Evolutionary conservation across 148 eudicot species (phyloP), one percentile per base, ranked within the genome.

Genomic region (Fagopyrum homotropicum): DNA sequence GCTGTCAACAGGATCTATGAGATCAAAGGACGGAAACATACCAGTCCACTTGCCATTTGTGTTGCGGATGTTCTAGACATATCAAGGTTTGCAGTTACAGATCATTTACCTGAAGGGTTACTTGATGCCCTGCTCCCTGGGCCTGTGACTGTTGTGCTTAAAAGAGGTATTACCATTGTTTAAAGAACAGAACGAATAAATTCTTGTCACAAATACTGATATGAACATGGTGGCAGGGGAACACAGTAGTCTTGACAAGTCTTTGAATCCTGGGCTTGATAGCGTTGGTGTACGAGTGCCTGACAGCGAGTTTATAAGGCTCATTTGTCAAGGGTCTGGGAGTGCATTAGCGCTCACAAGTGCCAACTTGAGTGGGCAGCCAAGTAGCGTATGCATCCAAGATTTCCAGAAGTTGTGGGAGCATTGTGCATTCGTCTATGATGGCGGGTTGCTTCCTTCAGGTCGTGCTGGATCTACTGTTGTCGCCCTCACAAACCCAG

Each of bases 301-400:
- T 43, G 89, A 91, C 72, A 85, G 78, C 63, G 75, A 87, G 80
- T 93, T 93, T 61, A 93, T 93, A 54, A 84, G 98, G 80, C 59
- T 82, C 11, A 75, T 91, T 78, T 88, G 90, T 66, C 89, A 87
- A 45, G 92, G 90, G 68, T 90, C 89, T 57, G 80, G 84, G 75
- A 92, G 96, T 78, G 97, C 96, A 22, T 77, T 95, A 77, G 99
- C 99, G 71, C 96, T 90, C 66, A 95, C 97, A 12, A 95, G 99
- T 81, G 99, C 97, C 77, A 95, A 95, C 81, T 83, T 92, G 69
- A 95, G 93, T 56, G 97, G 98, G 59, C 82, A 88, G 75, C 93
- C 96, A 46, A 95, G 99, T 78, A 95, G 94, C 75, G 89, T 95
- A 7, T 77, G 85, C 81, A 78, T 92, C 71, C 75, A 86, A 63